These are phyloP conservation scores for Athelia psychrophila DNA, from an alignment of 1,284 basidiomycete species.

Conservation along the genomic window DNA sequence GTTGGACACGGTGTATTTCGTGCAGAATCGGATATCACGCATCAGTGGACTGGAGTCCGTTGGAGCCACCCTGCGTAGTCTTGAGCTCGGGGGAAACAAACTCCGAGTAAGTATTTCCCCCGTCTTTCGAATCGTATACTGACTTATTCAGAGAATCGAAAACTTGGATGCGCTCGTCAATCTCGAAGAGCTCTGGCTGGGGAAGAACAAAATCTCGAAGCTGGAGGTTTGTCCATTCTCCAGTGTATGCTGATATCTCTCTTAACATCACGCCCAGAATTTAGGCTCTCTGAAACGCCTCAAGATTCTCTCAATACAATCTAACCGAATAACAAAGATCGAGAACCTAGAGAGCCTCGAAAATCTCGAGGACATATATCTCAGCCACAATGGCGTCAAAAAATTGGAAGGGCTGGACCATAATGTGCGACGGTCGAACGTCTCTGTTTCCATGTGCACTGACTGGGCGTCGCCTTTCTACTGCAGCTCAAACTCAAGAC, in stretches of 20 bases:
- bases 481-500: conserved; percentile 77
- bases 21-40: conserved; percentile 92
- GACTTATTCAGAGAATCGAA: conserved; percentile 71
- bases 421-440: conserved; percentile 53
- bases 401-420: conserved; percentile 84
- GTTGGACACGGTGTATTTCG: conserved; percentile 85
- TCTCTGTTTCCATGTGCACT: neutral
- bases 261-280: conserved; percentile 34
- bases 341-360: conserved; percentile 75
- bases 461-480: conserved; percentile 1
- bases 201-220: conserved; percentile 94
- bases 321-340: conserved; percentile 89
- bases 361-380: conserved; percentile 87
- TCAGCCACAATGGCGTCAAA: conserved; percentile 91
- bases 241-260: neutral
- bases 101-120: conserved; percentile 61
- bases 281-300: conserved; percentile 68
- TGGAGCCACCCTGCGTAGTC: conserved; percentile 67
- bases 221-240: conserved; percentile 60
- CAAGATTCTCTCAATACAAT: conserved; percentile 86
- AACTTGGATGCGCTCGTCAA: conserved; percentile 80
- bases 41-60: conserved; percentile 66
- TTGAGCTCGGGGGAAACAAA: conserved; percentile 93
- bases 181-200: conserved; percentile 93
- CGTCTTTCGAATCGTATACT: neutral